These are phyloP conservation scores for Picochlorum sp. DNA, from an alignment of 139 green algal genomes.

Conservation along the genomic window DNA sequence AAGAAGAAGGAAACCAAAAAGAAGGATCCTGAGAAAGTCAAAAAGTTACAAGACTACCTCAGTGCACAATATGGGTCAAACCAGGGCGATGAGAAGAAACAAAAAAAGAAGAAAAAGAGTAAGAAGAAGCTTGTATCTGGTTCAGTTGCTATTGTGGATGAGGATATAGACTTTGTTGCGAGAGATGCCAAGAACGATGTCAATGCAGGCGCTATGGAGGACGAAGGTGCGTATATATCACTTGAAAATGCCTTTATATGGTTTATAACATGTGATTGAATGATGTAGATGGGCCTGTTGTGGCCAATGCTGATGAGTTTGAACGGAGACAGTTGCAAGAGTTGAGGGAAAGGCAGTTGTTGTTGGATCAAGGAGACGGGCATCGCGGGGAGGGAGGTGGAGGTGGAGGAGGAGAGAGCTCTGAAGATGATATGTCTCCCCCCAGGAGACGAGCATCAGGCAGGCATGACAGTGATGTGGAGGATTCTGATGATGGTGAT, in stretches of 20 bases:
- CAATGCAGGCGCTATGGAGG: slow-evolving; percentile 27
- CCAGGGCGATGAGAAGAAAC: neutral
- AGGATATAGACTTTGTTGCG: slow-evolving; percentile 30
- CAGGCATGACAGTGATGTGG: slow-evolving; percentile 10
- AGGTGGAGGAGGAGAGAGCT: neutral
- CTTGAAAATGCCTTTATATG: neutral
- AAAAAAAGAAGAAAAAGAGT: slow-evolving; percentile 47
- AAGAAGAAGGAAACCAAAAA: slow-evolving; percentile 6
- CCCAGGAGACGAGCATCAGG: slow-evolving; percentile 10
- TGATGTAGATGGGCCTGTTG: slow-evolving; percentile 41
- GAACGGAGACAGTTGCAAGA: slow-evolving; percentile 28
- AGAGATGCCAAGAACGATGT: neutral
- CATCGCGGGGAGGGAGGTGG: neutral
- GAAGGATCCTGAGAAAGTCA: slow-evolving; percentile 11
- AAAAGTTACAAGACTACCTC: slow-evolving; percentile 22
- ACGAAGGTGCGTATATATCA: slow-evolving; percentile 16
- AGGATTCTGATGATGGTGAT: slow-evolving; percentile 17
- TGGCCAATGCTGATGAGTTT: slow-evolving; percentile 63
- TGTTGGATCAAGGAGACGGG: neutral
- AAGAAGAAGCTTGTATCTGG: neutral
- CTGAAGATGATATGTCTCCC: slow-evolving; percentile 19
- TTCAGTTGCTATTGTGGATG: slow-evolving; percentile 52
- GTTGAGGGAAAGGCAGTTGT: slow-evolving; percentile 32
- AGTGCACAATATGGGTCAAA: slow-evolving; percentile 16
- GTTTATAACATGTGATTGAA: neutral